Base-by-base conservation (phyloP, 305 asterid species). In the Euphrasia arctica region DNA sequence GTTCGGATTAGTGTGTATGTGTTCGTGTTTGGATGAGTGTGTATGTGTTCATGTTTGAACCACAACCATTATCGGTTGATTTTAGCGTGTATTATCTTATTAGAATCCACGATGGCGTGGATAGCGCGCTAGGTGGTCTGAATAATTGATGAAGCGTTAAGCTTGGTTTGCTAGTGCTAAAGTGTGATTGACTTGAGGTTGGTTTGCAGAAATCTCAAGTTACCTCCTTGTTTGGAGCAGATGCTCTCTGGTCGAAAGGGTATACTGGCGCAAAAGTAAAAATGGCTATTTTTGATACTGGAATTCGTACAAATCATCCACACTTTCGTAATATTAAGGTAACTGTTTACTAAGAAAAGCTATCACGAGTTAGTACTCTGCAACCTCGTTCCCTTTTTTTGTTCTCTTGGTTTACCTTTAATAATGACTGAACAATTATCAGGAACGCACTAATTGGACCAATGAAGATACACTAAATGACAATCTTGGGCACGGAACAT, bases 361-460 rank as follows among this genome's bases (percentile, higher is more conserved):
- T 75, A 39, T 54, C 52, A 47, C 67, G 62, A 27, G 47, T 57
- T 55, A n/a, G 48, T 60, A 39, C 54, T 68, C 54, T 54, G 62
- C 56, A 31, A 66, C 65, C 9, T 56, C 57, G 51, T 65, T 57
- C 55, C 74, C 54, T 7, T 8, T 14, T 70, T 57, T 57, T 50
- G 6, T 45, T 45, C 14, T 45, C 52, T 3, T 61, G 48, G 39
- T 67, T 68, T 59, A 63, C 25, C 68, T 66, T 64, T 73, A 60
- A 60, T 74, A 34, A 55, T 63, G 65, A 48, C 66, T 74, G 22
- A 63, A 68, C 32, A 51, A 75, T 68, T 60, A 70, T 68, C 80
- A 93, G 97, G 99, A 93, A 78, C 94, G 99, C 64, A 93, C 99
- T 41, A 93, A 93, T 76, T 93, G 98, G 99, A 90, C 99, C 75